Evolutionary conservation across 805 yeast genomes (phyloP).

Genomic region (Grigorovia humatica): DNA sequence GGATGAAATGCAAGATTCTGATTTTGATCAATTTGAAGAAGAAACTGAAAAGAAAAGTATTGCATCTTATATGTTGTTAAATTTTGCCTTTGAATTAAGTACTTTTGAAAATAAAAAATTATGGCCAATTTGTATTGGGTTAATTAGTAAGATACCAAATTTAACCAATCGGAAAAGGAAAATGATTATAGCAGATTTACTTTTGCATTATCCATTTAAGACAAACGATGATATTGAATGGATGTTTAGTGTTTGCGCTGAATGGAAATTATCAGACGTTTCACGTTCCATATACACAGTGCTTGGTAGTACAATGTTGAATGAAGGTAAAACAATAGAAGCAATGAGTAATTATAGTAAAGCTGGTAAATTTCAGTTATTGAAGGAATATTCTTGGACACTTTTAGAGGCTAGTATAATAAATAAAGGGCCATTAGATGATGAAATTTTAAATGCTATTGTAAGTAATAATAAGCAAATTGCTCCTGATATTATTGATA

Average conservation of each 20-base stretch:
- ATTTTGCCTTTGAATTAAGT: conserved; percentile 25
- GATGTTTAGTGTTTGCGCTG: conserved; percentile 64
- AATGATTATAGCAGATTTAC: conserved; percentile 39
- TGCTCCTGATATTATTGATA: conserved; percentile 22
- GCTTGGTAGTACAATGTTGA: conserved; percentile 38
- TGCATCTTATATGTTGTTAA: conserved; percentile 29
- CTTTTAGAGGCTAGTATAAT: conserved; percentile 52
- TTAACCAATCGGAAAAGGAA: conserved; percentile 28
- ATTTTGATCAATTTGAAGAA: conserved; percentile 15
- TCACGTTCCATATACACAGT: conserved; percentile 44
- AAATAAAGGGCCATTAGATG: conserved; percentile 44
- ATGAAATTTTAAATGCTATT: conserved; percentile 43
- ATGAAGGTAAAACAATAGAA: conserved; percentile 49
- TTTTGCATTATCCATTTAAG: conserved; percentile 50
- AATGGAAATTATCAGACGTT: conserved; percentile 48
- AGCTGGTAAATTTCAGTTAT: conserved; percentile 46
- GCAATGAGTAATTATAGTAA: conserved; percentile 54
- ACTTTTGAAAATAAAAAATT: conserved; percentile 33
- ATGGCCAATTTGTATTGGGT: conserved; percentile 62
- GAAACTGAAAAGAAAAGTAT: conserved; percentile 34
- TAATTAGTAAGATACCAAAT: conserved; percentile 41
- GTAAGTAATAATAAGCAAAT: conserved; percentile 23
- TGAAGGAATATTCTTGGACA: conserved; percentile 45
- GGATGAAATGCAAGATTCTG: conserved; percentile 1
- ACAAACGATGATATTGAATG: conserved; percentile 74